These are phyloP conservation scores for Pistacia atlantica DNA, from an alignment of 345 rosid genomes.

Conservation along the genomic window DNA sequence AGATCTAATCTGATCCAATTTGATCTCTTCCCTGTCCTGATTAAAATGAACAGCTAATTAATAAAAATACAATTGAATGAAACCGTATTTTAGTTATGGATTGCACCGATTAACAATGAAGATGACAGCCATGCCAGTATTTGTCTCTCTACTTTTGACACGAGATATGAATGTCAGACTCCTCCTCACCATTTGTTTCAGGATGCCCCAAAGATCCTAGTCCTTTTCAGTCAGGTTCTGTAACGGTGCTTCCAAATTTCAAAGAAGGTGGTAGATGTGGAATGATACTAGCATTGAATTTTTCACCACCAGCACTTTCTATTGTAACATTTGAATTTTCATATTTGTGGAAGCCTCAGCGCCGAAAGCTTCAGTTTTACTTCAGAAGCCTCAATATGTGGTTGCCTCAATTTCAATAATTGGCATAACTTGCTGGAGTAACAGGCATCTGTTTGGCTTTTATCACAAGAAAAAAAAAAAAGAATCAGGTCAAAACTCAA, in stretches of 20 bases:
- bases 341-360: constrained; percentile 15
- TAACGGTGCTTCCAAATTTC: constrained; percentile 25
- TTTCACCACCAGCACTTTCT: constrained; percentile 10
- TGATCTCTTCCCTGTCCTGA: constrained; percentile 56
- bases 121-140: constrained; percentile 1
- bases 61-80: background rate
- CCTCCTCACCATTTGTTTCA: constrained; percentile 26
- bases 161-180: constrained; percentile 13
- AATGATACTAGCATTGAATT: constrained; percentile 2
- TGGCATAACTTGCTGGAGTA: too few relatives aligned
- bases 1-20: constrained; percentile 61
- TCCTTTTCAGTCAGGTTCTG: constrained; percentile 3
- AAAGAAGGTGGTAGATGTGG: background rate
- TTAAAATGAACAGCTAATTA: constrained; percentile 9
- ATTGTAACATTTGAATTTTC: constrained; percentile 13
- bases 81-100: background rate
- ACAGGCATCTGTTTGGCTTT: too few relatives aligned
- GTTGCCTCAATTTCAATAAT: too few relatives aligned
- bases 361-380: constrained; percentile 14
- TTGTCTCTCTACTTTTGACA: constrained; percentile 28
- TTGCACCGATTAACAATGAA: background rate
- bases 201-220: constrained; percentile 19
- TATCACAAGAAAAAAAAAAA: background rate
- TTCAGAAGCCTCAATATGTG: background rate
- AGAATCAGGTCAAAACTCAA: background rate